A percentile compares a stretch with the other conserved stretches of the same genome.
phyloP scores from a whole-genome alignment of 257 asterid species.

The Rubia yunnanensis region DNA sequence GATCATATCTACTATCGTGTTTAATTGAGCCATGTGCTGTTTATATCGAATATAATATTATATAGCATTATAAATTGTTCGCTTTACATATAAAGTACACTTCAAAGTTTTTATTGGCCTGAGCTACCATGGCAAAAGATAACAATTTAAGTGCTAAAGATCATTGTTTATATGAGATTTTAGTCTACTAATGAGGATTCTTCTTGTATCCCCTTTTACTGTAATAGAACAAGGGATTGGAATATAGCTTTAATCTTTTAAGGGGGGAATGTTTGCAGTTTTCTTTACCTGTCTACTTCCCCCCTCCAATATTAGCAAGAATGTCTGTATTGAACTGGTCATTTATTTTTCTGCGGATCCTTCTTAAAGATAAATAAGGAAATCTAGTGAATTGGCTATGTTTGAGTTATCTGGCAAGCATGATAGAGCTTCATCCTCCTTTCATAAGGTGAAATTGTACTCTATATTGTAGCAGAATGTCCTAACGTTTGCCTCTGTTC shows the following conservation, averaged over 20 bases:
- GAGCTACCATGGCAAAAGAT: neutral
- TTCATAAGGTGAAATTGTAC: neutral
- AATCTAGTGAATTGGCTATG: neutral
- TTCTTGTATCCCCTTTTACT: too few species aligned
- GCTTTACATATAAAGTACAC: neutral
- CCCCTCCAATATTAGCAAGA: neutral
- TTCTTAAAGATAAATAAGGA: too few species aligned
- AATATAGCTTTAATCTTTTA: neutral
- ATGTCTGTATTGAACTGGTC: neutral
- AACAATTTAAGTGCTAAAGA: neutral
- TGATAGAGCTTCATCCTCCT: neutral
- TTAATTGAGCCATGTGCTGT: neutral
- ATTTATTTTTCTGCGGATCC: neutral
- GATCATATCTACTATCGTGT: neutral
- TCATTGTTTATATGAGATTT: neutral
- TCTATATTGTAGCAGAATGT: neutral
- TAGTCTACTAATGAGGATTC: neutral
- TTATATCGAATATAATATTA: too few species aligned
- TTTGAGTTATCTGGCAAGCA: neutral
- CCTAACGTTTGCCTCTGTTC: neutral
- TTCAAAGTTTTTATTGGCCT: neutral
- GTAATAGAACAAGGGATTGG: too few species aligned
- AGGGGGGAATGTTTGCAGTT: too few species aligned
- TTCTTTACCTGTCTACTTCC: neutral
- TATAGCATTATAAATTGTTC: too few species aligned